Evolutionary conservation across 208 protist species (phyloP), one percentile per base, ranked within the genome.

Genomic region (Strigomonas culicis): DNA sequence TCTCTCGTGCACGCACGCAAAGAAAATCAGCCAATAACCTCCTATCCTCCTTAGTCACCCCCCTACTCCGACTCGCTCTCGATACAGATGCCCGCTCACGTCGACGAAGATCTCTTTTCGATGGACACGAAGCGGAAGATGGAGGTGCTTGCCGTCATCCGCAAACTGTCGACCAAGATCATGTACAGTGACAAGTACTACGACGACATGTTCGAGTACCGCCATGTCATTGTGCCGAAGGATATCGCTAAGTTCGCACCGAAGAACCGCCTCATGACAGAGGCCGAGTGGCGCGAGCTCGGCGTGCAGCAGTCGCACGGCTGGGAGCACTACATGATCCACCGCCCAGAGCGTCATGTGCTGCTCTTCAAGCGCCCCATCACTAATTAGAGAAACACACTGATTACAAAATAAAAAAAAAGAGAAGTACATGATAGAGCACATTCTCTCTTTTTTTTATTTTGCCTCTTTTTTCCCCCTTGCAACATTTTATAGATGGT

Each of bases 241-340:
- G 96, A 99, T 34, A 83, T 99, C 25, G 80, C 86, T 17, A 86
- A 96, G 44, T 64, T 93, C 1, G 82, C 98, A 8, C 96, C 97
- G n/a, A 90, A 90, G 34, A 76, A 77, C 46, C 82, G 86, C 2
- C 70, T 99, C 8, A 95, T 99, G 85, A 87, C 80, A 4, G 98
- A 99, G 78, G 78, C 63, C 21, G 98, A 99, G 79, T 99, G 98
- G 94, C 89, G 98, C 8, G 86, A 92, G 46, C 79, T 99, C 19
- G 98, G 98, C 25, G 97, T 99, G 27, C 95, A 98, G 86, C 98
- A 99, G 83, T 98, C 94, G 10, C 82, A 89, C 31, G 98, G 98
- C 11, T 99, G 98, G 97, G 83, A 89, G 34, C 98, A 99, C 77
- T 99, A 99, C 85, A 98, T 97, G 83, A 95, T 98, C 31, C 98